These are phyloP conservation scores for Vitis hybrid DNA, from an alignment of 177 flowering plant genomes.

Conservation along the genomic window DNA sequence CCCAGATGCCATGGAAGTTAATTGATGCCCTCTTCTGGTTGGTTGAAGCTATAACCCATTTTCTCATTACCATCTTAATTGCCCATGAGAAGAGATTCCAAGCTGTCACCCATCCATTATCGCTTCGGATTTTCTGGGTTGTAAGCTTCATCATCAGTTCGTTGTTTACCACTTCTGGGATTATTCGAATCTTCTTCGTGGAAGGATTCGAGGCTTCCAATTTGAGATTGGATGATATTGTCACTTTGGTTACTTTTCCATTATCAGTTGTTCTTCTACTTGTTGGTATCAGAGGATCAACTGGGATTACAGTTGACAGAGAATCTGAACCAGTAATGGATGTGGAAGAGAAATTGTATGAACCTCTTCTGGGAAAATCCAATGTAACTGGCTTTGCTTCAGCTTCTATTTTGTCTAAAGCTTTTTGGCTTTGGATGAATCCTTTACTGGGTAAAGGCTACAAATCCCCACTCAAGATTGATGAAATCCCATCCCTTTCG, in stretches of 20 bases:
- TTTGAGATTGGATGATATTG: conserved; percentile 54
- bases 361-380: conserved; percentile 42
- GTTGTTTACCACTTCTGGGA: conserved; percentile 49
- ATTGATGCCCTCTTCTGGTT: conserved; percentile 60
- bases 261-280: conserved; percentile 44
- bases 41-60: conserved; percentile 58
- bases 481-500: conserved; percentile 72
- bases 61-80: conserved; percentile 46
- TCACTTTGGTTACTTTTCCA: conserved; percentile 43
- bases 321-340: conserved; percentile 27
- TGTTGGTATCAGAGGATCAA: conserved; percentile 58
- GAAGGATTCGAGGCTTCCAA: conserved; percentile 11
- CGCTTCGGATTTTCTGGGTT: conserved; percentile 75
- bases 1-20: conserved; percentile 41
- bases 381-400: conserved; percentile 57
- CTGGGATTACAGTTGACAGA: conserved; percentile 44
- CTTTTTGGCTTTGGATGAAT: conserved; percentile 86
- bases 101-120: conserved; percentile 56
- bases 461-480: conserved; percentile 56
- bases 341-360: conserved; percentile 31
- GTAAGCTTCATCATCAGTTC: conserved; percentile 32
- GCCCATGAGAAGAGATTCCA: conserved; percentile 72
- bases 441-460: conserved; percentile 78
- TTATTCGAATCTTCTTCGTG: conserved; percentile 37
- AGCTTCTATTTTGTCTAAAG: conserved; percentile 66